These are phyloP conservation scores for Xylaria sp. DNA, from an alignment of 2,329 filamentous ascomycete genomes.

Conservation along the genomic window DNA sequence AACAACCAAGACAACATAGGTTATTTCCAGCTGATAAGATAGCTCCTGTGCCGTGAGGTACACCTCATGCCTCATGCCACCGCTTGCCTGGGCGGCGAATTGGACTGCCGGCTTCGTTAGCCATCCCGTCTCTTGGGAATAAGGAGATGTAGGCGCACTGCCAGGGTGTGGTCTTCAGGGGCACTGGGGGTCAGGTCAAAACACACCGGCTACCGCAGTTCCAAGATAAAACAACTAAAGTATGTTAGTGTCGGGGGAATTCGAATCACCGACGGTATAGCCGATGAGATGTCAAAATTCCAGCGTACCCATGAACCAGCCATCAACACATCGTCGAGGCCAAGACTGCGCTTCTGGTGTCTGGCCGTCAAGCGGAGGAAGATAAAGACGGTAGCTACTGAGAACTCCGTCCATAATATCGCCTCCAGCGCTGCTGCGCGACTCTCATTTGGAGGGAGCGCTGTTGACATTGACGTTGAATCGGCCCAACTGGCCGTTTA, in stretches of 20 bases:
- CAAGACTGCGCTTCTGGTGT: conserved; percentile 19
- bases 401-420: conserved; percentile 28
- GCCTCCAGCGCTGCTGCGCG: conserved; percentile 19
- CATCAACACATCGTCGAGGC: conserved; percentile 30
- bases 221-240: background rate
- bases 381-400: conserved; percentile 27
- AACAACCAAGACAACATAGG: conserved; percentile 13
- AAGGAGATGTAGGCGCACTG: background rate
- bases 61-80: background rate
- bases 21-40: conserved; percentile 25
- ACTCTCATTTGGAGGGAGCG: conserved; percentile 25
- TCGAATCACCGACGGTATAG: background rate
- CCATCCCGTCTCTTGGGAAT: background rate
- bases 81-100: background rate
- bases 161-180: background rate
- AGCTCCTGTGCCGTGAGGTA: conserved; percentile 19
- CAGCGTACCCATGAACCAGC: conserved; percentile 26
- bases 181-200: background rate
- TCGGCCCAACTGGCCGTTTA: background rate
- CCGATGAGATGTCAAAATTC: conserved; percentile 8
- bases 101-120: background rate
- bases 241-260: background rate
- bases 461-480: conserved; percentile 17
- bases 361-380: conserved; percentile 25
- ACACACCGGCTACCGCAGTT: background rate